Evolutionary conservation across 352 stramenopile genomes (phyloP).

Genomic region (Phytophthora podocarpi): DNA sequence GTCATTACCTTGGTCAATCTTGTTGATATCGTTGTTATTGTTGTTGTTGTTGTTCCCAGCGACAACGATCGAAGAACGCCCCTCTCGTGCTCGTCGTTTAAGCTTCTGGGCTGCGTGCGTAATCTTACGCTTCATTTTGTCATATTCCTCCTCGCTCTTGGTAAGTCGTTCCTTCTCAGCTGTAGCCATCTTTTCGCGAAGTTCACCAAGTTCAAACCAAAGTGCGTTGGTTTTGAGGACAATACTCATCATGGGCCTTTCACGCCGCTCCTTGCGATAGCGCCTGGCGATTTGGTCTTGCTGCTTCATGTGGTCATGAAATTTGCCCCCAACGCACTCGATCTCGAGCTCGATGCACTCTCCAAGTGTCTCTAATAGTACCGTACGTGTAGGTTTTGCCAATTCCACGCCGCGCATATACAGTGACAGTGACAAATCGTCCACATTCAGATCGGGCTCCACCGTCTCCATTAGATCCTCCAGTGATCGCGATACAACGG

Average conservation of each 20-base stretch:
- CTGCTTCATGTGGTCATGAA: conserved; percentile 72
- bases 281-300: conserved; percentile 59
- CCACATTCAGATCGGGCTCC: conserved; percentile 68
- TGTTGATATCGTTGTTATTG: background rate
- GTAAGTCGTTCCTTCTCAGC: conserved; percentile 45
- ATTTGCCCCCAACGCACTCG: conserved; percentile 66
- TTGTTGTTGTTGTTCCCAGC: conserved; percentile 14
- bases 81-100: conserved; percentile 65
- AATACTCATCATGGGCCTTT: conserved; percentile 41
- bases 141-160: conserved; percentile 52
- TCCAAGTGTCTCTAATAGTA: conserved; percentile 60
- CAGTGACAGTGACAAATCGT: conserved; percentile 65
- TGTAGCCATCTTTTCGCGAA: conserved; percentile 51
- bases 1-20: background rate
- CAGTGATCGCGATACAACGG: conserved; percentile 20
- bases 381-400: conserved; percentile 59
- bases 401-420: conserved; percentile 67
- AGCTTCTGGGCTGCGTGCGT: conserved; percentile 53
- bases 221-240: conserved; percentile 42
- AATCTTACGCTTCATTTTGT: conserved; percentile 68
- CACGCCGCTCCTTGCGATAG: conserved; percentile 56
- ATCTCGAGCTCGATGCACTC: conserved; percentile 67
- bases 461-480: conserved; percentile 60
- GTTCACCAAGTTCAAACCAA: conserved; percentile 53
- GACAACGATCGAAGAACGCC: conserved; percentile 13